phyloP scores from a whole-genome alignment of 257 asterid genomes.

The Henckelia pumila region DNA sequence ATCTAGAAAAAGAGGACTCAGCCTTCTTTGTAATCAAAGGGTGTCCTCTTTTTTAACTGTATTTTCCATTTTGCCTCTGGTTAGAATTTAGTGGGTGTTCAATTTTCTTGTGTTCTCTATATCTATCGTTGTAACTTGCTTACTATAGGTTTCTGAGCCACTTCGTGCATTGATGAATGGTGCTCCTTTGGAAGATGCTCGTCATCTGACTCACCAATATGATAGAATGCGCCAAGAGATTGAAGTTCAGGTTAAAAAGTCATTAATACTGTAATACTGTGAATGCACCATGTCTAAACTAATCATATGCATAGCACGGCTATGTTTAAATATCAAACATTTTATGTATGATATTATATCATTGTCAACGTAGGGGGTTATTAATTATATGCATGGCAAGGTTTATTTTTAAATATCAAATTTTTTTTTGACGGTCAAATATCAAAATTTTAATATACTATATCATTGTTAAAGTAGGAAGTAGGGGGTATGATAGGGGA shows the following conservation, averaged over 20 bases:
- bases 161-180: conserved; percentile 64
- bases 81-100: not conserved
- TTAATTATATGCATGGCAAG: not conserved
- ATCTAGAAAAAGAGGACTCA: not conserved
- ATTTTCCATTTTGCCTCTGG: not conserved
- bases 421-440: too few relatives aligned
- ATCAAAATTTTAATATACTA: too few relatives aligned
- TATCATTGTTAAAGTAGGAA: not conserved
- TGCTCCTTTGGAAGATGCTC: conserved; percentile 97
- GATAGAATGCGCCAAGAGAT: conserved; percentile 85
- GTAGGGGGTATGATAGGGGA: not conserved
- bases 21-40: not conserved
- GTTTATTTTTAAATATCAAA: too few relatives aligned
- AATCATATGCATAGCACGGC: not conserved
- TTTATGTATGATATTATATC: not conserved
- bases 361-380: not conserved
- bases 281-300: not conserved
- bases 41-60: not conserved
- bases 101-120: not conserved
- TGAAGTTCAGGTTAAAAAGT: conserved; percentile 64
- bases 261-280: not conserved
- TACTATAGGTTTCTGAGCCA: conserved; percentile 73
- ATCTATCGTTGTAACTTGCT: not conserved
- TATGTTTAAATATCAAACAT: too few relatives aligned
- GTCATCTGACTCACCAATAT: conserved; percentile 80